A percentile compares a stretch with the other conserved stretches of the same genome.
Conservation (phyloP, 805 yeast genomes). For the Schizosaccharomyces japonicus region DNA sequence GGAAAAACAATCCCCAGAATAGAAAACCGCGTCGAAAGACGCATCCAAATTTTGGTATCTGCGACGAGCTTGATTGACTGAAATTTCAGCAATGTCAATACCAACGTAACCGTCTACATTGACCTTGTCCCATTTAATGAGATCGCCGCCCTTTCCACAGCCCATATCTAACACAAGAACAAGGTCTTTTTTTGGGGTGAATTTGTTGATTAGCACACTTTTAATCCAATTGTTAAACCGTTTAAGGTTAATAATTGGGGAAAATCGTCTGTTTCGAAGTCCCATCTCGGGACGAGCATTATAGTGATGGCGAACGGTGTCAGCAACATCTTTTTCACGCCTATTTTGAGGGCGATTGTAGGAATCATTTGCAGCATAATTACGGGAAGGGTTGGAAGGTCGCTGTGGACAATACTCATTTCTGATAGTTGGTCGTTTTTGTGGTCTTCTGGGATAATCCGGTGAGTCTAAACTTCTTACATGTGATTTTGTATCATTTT, state of each 20-base stretch:
- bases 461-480: no score
- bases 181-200: conserved; percentile 25
- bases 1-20: conserved; percentile 73
- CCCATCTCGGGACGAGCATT: conserved; percentile 58
- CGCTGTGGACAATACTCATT: no score
- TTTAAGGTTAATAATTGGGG: conserved; percentile 68
- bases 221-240: conserved; percentile 83
- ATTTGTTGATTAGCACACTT: conserved; percentile 56
- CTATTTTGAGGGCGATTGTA: no score
- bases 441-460: no score
- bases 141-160: conserved; percentile 96
- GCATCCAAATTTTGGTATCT: conserved; percentile 39
- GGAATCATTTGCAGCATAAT: no score
- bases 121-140: conserved; percentile 66
- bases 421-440: no score
- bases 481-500: no score
- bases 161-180: conserved; percentile 54
- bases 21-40: conserved; percentile 53
- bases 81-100: conserved; percentile 72
- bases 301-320: conserved; percentile 56
- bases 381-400: no score
- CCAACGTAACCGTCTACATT: conserved; percentile 61
- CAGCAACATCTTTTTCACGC: neutral
- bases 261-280: conserved; percentile 35
- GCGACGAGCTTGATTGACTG: conserved; percentile 60